Conservation (phyloP, 257 asterid species). For the Capsicum chinense region DNA sequence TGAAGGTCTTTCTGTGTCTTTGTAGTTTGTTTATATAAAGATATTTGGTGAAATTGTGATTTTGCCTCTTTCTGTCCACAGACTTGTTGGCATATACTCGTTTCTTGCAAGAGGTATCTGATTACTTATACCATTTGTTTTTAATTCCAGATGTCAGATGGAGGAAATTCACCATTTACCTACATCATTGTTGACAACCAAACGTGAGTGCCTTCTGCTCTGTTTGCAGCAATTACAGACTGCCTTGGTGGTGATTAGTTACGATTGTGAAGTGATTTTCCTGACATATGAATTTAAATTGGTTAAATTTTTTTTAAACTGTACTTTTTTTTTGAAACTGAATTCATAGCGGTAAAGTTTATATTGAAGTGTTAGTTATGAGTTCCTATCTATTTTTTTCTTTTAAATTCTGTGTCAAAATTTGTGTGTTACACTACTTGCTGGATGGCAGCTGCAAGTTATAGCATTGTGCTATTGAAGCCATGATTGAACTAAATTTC, state of each 20-base stretch:
- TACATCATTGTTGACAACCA: constrained; percentile 87
- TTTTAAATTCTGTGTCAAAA: constrained; percentile 8
- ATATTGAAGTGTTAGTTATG: neutral
- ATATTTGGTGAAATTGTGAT: neutral
- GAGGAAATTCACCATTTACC: constrained; percentile 97
- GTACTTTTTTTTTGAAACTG: no score
- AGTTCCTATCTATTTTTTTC: constrained; percentile 15
- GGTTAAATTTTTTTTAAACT: no score
- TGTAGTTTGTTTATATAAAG: neutral
- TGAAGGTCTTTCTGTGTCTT: neutral
- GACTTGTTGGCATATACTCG: neutral
- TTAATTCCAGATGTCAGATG: constrained; percentile 72
- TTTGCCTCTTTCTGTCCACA: constrained; percentile 7
- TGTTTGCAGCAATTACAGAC: constrained; percentile 16
- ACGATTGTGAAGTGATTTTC: neutral
- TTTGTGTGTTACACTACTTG: neutral
- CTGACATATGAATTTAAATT: neutral
- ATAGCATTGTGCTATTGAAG: neutral
- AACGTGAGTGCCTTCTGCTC: constrained; percentile 65
- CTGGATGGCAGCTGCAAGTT: constrained; percentile 16
- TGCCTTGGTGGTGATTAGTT: constrained; percentile 24
- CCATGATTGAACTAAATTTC: neutral
- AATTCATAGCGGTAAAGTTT: neutral
- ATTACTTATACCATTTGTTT: constrained; percentile 32
- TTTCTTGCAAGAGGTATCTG: neutral